Evolutionary conservation across 2,329 filamentous ascomycete genomes (phyloP).

Genomic region (Beauveria medogensis): DNA sequence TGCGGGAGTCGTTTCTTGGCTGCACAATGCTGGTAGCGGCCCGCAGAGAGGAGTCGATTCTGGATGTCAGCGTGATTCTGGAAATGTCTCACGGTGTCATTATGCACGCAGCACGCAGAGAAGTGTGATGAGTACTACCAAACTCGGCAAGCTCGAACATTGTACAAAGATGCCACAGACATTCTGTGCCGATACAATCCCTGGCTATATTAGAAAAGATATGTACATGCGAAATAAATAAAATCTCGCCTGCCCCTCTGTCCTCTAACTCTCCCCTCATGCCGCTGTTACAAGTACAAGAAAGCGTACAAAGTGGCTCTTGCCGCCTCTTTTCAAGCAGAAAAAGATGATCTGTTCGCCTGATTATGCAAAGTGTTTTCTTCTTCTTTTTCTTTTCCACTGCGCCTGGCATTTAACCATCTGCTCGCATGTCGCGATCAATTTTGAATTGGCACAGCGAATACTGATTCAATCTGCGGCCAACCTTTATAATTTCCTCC

Average conservation of each 20-base stretch:
- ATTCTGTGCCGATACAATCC: no score
- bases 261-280: neutral
- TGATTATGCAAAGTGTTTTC: neutral
- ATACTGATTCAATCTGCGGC: constrained; percentile 35
- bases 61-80: constrained; percentile 3
- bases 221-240: constrained; percentile 4
- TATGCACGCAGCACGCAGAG: neutral
- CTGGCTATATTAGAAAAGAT: neutral
- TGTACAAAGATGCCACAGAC: no score
- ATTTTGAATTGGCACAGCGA: constrained; percentile 43
- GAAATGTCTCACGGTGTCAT: constrained; percentile 2
- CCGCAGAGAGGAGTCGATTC: neutral
- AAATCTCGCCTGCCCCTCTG: neutral
- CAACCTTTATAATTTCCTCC: constrained; percentile 53
- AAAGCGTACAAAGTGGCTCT: neutral
- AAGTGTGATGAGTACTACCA: neutral
- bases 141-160: no score
- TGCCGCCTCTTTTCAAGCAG: neutral
- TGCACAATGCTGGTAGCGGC: constrained; percentile 6
- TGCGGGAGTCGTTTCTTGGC: constrained; percentile 3
- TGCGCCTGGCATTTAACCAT: neutral
- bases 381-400: no score
- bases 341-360: neutral
- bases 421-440: constrained; percentile 36
- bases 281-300: neutral